Conservation (phyloP, 2,329 filamentous ascomycete species). For the Colletotrichum sp. region DNA sequence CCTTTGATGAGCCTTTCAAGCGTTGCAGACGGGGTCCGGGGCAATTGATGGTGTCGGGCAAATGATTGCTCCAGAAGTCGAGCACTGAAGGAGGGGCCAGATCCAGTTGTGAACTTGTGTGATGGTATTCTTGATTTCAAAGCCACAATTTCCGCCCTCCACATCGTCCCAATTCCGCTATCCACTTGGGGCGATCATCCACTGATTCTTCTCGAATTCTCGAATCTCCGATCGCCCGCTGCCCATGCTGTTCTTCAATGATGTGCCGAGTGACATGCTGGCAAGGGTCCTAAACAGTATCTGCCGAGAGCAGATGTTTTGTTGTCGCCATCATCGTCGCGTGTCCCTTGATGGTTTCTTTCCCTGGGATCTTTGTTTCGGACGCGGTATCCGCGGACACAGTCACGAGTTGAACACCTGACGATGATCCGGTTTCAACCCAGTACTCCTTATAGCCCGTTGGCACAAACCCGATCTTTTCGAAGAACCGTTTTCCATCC, state of each 20-base stretch:
- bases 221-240: neutral
- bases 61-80: slow-evolving; percentile 4
- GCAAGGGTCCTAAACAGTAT: neutral
- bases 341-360: neutral
- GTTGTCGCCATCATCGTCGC: slow-evolving; percentile 10
- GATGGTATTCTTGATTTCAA: slow-evolving; percentile 18
- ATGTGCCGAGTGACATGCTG: neutral
- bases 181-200: neutral
- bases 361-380: neutral
- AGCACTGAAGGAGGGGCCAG: neutral
- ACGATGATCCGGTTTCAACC: neutral
- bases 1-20: neutral
- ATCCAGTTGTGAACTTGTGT: neutral
- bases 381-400: neutral
- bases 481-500: slow-evolving; percentile 30
- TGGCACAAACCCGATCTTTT: slow-evolving; percentile 28
- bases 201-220: neutral
- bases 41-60: slow-evolving; percentile 4
- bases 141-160: slow-evolving; percentile 10
- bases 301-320: neutral
- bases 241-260: neutral
- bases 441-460: slow-evolving; percentile 35
- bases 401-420: neutral
- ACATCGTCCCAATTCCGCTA: neutral
- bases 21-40: neutral